Conservation (phyloP, 345 rosid species). For the Dovyalis caffra region DNA sequence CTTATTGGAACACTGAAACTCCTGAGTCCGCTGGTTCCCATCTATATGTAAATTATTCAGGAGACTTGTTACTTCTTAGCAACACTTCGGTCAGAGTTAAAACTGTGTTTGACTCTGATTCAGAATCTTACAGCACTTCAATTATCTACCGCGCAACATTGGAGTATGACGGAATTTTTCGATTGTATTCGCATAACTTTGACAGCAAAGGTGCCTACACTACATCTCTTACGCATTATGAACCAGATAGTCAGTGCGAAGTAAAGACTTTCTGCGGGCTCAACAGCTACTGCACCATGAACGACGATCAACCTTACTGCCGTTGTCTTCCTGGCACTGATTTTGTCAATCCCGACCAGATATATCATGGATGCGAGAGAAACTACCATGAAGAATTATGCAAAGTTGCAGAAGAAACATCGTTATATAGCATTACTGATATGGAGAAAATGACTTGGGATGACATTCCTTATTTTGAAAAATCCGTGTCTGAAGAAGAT, state of each 20-base stretch:
- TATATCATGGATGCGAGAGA: constrained; percentile 5
- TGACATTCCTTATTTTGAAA: not conserved
- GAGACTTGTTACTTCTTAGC: not conserved
- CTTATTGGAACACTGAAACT: not conserved
- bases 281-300: constrained; percentile 19
- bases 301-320: constrained; percentile 6
- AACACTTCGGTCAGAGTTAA: not conserved
- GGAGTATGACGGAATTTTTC: constrained; percentile 1
- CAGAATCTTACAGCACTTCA: not conserved
- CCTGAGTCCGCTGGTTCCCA: not conserved
- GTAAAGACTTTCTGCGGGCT: constrained; percentile 6
- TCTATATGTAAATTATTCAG: not conserved
- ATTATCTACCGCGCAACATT: constrained; percentile 14
- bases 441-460: not conserved
- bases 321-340: constrained; percentile 17
- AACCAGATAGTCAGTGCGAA: not conserved
- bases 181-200: constrained; percentile 4
- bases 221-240: not conserved
- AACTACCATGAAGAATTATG: not conserved
- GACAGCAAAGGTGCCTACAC: not conserved
- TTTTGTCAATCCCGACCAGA: not conserved
- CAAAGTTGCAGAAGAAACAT: not conserved
- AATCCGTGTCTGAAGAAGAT: not conserved
- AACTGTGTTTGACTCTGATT: not conserved
- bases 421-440: not conserved